Base-by-base conservation (phyloP, 306 rosid species). In the Malus orientalis region DNA sequence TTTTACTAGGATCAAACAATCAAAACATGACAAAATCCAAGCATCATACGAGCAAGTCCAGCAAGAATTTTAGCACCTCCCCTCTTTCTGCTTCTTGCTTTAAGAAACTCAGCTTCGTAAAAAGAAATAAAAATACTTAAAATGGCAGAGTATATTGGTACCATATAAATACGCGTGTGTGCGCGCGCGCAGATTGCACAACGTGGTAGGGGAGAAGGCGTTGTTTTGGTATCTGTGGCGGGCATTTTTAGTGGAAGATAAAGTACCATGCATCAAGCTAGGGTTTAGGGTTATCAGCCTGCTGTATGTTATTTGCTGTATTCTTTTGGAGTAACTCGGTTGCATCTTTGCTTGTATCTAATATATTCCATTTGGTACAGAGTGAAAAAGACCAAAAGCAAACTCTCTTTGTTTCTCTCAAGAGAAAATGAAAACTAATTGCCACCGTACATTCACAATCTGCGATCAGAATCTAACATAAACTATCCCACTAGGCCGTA, bases 1-100 rank as follows among this genome's bases (percentile, higher is more conserved):
- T 80, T 78, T 84, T 75, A 42, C 51, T 25, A 22, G 67, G 76
- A 66, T 38, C 78, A 55, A 71, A 83, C 87, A 79, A 71, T 22
- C 29, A 76, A 79, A 71, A 81, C 62, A 63, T 29, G 89, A 83
- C 85, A 88, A 85, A 85, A 75, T 44, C 7, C 25, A 51, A 62
- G 76, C 71, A 77, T 32, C 72, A 76, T 27, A 76, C 76, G 58
- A 72, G 78, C 36, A 67, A 10, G 53, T 4, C 65, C 73, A 15
- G 19, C 49, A 22, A 61, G 62, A 44, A 69, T 44, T 45, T 4
- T 69, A 42, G 15, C 11, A 14, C 54, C 54, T 6, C 15, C 22
- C 25, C 54, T 36, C 33, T n/a, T 22, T 36, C 62, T 64, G 23
- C 69, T 40, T 22, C 42, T 40, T 58, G 67, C 67, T 74, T 82